Evolutionary conservation across 495 filamentous ascomycete species (phyloP), one percentile per base, ranked within the genome.

Genomic region (Penicillium manginii): DNA sequence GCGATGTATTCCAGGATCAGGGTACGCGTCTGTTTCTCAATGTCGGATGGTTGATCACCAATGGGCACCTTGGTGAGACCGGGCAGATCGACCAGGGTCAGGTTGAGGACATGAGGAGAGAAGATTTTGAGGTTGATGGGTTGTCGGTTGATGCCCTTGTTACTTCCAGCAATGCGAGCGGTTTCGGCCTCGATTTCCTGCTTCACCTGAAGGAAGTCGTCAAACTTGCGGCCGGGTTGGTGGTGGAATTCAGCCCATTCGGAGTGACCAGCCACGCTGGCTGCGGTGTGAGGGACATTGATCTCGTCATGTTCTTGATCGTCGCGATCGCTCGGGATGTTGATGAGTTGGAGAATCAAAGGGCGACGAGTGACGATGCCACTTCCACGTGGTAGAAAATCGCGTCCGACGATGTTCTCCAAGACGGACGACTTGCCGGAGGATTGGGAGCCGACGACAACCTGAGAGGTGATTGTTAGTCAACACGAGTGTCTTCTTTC

Each of bases 201-300:
- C 75, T 96, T 96, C 61, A 98, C 94, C 62, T 91, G 86, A 57
- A 75, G 78, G 71, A 99, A 99, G 72, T 98, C 92, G 54, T 91
- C 91, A 74, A 97, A 96, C 61, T 88, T 88, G 59, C 92, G 85
- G 63, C 91, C 88, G 4, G 91, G 91, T 29, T 96, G 86, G 71
- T 99, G 94, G 68, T 96, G 91, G 65, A 99, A 99, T 67, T 99
- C 94, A 15, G 91, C 94, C 91, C 93, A 99, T 77, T 99, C 94
- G 31, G 85, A 75, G 62, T 91, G 84, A 52, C 81, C 86, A 31
- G 84, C 84, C 42, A 90, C 86, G 66, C 84, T 86, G 49, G 86
- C 86, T 56, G 86, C 77, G 31, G 88, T 88, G 62, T 91, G 87
- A 15, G 85, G 88, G 35, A 87, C 70, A 63, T 88, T 83, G 15